Evolutionary conservation across 129 eudicot genomes (phyloP).

Genomic region (Arctium lappa): DNA sequence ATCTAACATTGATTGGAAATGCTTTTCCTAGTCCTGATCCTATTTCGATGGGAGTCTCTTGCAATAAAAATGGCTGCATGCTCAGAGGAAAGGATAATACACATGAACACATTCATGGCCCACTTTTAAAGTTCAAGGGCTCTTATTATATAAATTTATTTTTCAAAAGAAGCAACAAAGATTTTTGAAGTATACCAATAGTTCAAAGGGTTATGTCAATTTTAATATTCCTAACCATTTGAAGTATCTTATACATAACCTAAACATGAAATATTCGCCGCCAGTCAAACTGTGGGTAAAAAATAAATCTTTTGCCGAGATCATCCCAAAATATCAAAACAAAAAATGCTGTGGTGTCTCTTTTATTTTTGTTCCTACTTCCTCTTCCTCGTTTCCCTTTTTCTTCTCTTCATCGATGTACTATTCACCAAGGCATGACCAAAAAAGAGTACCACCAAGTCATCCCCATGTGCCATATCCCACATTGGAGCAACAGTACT

Average conservation of each 20-base stretch:
- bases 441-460: not conserved
- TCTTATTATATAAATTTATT: not conserved
- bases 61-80: constrained; percentile 13
- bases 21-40: constrained; percentile 3
- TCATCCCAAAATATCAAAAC: constrained; percentile 9
- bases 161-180: not conserved
- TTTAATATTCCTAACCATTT: not conserved
- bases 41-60: not conserved
- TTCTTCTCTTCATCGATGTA: not conserved
- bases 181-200: not conserved
- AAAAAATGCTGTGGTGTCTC: not conserved
- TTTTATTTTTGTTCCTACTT: not conserved
- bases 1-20: not conserved
- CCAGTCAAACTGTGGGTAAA: not conserved
- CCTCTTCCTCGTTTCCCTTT: constrained; percentile 3
- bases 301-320: not conserved
- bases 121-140: not conserved
- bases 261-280: not conserved
- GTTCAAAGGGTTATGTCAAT: not conserved
- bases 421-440: not conserved
- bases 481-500: not conserved
- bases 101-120: not conserved
- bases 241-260: not conserved
- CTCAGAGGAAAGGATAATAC: not conserved
- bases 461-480: not conserved